phyloP scores from a whole-genome alignment of 2,329 filamentous ascomycete species.

The Rhexocercosporidium sp. region DNA sequence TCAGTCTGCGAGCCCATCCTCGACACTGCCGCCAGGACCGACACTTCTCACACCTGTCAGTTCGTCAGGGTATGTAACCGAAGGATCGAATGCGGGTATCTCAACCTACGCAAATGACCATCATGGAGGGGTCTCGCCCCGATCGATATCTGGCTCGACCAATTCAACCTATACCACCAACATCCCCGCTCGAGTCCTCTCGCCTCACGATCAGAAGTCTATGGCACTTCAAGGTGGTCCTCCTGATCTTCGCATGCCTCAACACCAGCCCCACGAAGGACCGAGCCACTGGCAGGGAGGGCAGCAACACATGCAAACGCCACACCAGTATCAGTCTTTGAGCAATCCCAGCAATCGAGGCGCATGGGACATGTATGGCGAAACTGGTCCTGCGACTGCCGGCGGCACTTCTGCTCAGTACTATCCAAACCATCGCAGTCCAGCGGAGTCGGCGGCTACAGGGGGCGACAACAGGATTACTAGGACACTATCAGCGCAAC shows the following conservation, averaged over 20 bases:
- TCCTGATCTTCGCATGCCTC: conserved; percentile 39
- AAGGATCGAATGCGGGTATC: conserved; percentile 36
- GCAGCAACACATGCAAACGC: conserved; percentile 38
- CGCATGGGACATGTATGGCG: conserved; percentile 44
- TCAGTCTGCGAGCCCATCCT: conserved; percentile 43
- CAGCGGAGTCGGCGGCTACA: conserved; percentile 33
- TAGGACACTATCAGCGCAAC: conserved; percentile 34
- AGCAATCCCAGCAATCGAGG: conserved; percentile 31
- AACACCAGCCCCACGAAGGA: conserved; percentile 37
- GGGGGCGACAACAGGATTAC: conserved; percentile 34
- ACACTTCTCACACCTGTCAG: conserved; percentile 41
- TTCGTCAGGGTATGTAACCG: conserved; percentile 41
- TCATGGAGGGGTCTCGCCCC: conserved; percentile 40
- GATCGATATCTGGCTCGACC: conserved; percentile 40
- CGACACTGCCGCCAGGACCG: conserved; percentile 39
- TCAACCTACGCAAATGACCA: conserved; percentile 38
- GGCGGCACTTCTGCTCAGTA: conserved; percentile 32
- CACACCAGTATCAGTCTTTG: conserved; percentile 35
- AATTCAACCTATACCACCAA: conserved; percentile 37
- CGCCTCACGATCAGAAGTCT: conserved; percentile 38
- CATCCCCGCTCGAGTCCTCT: conserved; percentile 36
- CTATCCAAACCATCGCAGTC: conserved; percentile 32
- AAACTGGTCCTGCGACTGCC: conserved; percentile 38
- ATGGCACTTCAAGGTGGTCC: conserved; percentile 35
- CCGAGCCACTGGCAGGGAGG: conserved; percentile 36